phyloP scores from a whole-genome alignment of 1,284 basidiomycete genomes.

The Sporisorium reilianum region DNA sequence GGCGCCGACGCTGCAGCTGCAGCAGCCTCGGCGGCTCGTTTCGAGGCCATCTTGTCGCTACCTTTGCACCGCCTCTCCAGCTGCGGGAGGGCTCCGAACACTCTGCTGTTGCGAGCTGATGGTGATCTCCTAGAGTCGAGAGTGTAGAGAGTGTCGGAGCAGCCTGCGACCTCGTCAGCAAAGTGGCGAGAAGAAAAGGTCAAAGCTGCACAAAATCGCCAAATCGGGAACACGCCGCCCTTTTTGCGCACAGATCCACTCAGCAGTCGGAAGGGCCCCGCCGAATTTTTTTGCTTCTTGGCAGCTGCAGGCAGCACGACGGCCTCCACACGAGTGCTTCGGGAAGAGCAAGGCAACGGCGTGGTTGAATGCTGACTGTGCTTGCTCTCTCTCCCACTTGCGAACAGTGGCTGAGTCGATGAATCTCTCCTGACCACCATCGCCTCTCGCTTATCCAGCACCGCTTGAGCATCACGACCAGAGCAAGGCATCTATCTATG shows the following conservation, averaged over 20 bases:
- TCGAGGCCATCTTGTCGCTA: conserved; percentile 24
- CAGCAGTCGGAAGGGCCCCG: neutral
- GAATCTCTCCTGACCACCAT: neutral
- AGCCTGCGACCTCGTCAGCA: neutral
- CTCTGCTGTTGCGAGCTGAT: neutral
- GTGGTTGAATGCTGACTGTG: no score
- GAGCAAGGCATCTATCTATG: neutral
- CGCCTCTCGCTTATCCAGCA: neutral
- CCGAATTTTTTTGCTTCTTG: neutral
- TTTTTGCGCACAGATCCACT: conserved; percentile 26
- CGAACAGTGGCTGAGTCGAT: conserved; percentile 1
- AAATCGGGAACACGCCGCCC: neutral
- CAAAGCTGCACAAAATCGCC: neutral
- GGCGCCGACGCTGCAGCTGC: conserved; percentile 16
- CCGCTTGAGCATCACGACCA: no score
- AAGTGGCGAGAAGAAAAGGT: neutral
- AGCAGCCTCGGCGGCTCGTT: conserved; percentile 13
- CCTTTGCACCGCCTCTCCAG: no score
- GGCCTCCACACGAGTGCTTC: conserved; percentile 1
- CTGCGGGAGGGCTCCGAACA: no score
- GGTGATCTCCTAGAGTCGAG: neutral
- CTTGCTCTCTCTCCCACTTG: neutral
- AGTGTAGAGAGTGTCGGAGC: neutral
- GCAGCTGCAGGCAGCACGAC: no score
- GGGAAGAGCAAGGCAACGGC: neutral